Percentiles rank a stretch among this genome's conserved stretches.
Evolutionary conservation across 2,329 filamentous ascomycete species (phyloP).

Genomic region (Arthrobotrys sinensis): DNA sequence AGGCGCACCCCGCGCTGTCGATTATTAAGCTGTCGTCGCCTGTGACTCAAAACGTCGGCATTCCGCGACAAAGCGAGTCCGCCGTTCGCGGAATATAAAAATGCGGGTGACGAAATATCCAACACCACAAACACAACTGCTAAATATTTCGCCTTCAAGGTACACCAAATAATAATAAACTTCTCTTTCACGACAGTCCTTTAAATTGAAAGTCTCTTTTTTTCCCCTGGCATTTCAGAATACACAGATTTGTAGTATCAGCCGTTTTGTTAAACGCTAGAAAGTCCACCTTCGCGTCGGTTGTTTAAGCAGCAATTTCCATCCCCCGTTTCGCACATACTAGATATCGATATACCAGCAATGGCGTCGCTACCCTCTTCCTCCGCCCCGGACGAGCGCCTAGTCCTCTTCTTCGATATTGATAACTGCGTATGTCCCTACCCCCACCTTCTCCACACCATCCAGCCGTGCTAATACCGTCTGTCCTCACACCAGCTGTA

Average conservation of each 20-base stretch:
- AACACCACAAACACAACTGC: slow-evolving; percentile 42
- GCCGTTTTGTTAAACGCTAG: no score
- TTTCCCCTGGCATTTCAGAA: neutral
- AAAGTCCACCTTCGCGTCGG: no score
- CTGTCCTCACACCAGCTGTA: slow-evolving; percentile 35
- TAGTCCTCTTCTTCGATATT: slow-evolving; percentile 87
- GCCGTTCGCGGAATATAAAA: slow-evolving; percentile 52
- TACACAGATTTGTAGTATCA: neutral
- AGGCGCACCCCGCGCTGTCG: neutral
- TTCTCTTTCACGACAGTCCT: neutral
- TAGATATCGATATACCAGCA: slow-evolving; percentile 1
- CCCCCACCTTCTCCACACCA: slow-evolving; percentile 78
- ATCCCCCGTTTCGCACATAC: neutral
- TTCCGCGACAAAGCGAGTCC: slow-evolving; percentile 55
- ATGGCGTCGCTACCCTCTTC: slow-evolving; percentile 43
- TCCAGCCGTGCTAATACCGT: slow-evolving; percentile 15
- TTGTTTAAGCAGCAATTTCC: no score
- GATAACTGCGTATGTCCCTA: slow-evolving; percentile 84
- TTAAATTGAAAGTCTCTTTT: neutral
- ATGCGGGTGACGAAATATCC: slow-evolving; percentile 49
- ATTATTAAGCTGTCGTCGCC: slow-evolving; percentile 49
- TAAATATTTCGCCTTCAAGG: neutral
- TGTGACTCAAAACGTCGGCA: slow-evolving; percentile 43
- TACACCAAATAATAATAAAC: neutral
- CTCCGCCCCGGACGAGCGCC: slow-evolving; percentile 67